Percentiles rank a stretch among this genome's conserved stretches.
phyloP scores from a whole-genome alignment of 2,329 filamentous ascomycete genomes.

The Mycosphaerella sp. region DNA sequence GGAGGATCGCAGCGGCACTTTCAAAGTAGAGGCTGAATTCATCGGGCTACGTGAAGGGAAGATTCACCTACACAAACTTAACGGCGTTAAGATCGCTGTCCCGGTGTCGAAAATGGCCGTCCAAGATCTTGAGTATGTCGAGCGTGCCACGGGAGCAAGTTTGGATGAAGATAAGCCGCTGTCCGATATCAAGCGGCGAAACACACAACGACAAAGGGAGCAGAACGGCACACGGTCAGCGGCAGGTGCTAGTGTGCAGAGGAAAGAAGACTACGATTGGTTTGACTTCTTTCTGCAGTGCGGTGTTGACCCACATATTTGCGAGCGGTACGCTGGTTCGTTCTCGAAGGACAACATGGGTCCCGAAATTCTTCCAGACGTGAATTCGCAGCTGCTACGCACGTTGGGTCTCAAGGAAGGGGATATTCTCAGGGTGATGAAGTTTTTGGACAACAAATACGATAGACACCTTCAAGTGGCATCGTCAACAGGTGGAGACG shows the following conservation, averaged over 20 bases:
- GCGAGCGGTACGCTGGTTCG: slow-evolving; percentile 86
- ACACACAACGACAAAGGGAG: slow-evolving; percentile 46
- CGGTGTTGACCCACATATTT: slow-evolving; percentile 85
- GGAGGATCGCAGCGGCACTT: slow-evolving; percentile 92
- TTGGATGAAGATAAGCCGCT: slow-evolving; percentile 88
- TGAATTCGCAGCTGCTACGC: slow-evolving; percentile 73
- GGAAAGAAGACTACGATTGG: slow-evolving; percentile 85
- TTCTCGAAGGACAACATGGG: slow-evolving; percentile 94
- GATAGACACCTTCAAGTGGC: slow-evolving; percentile 46
- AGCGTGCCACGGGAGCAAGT: slow-evolving; percentile 77
- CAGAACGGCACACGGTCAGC: slow-evolving; percentile 25
- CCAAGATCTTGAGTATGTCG: slow-evolving; percentile 91
- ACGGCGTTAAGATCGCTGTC: slow-evolving; percentile 97
- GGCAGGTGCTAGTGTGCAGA: slow-evolving; percentile 58
- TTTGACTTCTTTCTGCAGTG: slow-evolving; percentile 96
- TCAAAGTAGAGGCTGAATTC: slow-evolving; percentile 96
- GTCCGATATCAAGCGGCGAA: slow-evolving; percentile 64
- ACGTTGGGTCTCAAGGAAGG: slow-evolving; percentile 92
- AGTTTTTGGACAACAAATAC: slow-evolving; percentile 74
- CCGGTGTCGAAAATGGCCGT: slow-evolving; percentile 93
- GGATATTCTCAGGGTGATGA: slow-evolving; percentile 94
- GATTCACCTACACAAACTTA: slow-evolving; percentile 95
- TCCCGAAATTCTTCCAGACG: slow-evolving; percentile 83
- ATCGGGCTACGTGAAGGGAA: slow-evolving; percentile 91
- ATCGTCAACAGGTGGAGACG: slow-evolving; percentile 53